Conservation (phyloP, 2,329 filamentous ascomycete species). For the Diaporthe sp. region DNA sequence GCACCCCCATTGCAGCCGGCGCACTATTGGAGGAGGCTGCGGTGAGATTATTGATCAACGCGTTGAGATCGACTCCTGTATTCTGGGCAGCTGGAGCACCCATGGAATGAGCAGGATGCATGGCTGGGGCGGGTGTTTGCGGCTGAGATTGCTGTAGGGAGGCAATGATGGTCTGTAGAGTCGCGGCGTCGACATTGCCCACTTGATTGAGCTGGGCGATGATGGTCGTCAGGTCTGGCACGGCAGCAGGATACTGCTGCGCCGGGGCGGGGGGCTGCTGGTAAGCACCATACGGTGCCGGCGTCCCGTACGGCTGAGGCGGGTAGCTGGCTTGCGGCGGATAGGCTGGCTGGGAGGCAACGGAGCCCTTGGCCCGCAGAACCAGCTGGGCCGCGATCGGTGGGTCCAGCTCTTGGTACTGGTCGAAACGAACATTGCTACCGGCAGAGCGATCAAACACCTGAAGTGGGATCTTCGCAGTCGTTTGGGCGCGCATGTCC, state of each 20-base stretch:
- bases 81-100: conserved; percentile 46
- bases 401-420: conserved; percentile 88
- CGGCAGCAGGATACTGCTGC: conserved; percentile 48
- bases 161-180: conserved; percentile 78
- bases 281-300: conserved; percentile 47
- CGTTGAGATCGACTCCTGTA: conserved; percentile 60
- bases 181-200: conserved; percentile 76
- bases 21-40: conserved; percentile 31
- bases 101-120: conserved; percentile 20
- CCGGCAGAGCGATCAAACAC: conserved; percentile 87
- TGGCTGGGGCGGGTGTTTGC: conserved; percentile 28
- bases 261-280: conserved; percentile 51
- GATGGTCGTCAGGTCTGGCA: conserved; percentile 71
- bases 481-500: conserved; percentile 76
- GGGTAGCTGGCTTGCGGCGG: conserved; percentile 52
- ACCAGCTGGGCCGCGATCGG: conserved; percentile 85
- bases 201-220: conserved; percentile 75
- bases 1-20: conserved; percentile 21
- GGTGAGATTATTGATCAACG: conserved; percentile 59
- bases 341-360: conserved; percentile 44
- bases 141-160: conserved; percentile 61
- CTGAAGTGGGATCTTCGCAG: conserved; percentile 83
- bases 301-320: conserved; percentile 43
- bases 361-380: conserved; percentile 72
- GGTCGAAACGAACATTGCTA: conserved; percentile 86